Evolutionary conservation across 2,329 filamentous ascomycete genomes (phyloP), one percentile per base, ranked within the genome.

Genomic region (Periconia macrospinosa): DNA sequence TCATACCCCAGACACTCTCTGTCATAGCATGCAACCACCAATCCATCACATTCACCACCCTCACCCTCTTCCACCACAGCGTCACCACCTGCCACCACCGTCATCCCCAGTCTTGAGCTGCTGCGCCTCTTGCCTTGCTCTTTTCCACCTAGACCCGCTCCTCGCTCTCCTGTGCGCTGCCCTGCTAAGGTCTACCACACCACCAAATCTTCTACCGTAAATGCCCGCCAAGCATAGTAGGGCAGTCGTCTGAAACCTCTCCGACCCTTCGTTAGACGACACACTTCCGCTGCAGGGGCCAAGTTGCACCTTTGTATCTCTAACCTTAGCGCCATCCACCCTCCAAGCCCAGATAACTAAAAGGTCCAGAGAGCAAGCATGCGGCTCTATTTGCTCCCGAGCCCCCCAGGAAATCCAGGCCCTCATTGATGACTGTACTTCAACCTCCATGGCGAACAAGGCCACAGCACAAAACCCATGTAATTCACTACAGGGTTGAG

Each of bases 261-360:
- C n/a, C 47, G 49, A 56, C 49, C 49, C 58, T 49, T 58, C 56
- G 52, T 53, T 55, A 54, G 55, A 54, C 59, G 53, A 50, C 52
- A 52, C 45, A 37, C 51, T 45, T 55, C 52, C 57, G 54, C 61
- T 68, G 62, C 69, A 68, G 64, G 62, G 62, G 33, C 58, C 55
- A 52, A 53, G 66, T 71, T 72, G 67, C 67, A 72, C 58, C 54
- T 67, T 53, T 71, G 66, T 61, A 67, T 68, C 59, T 57, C 69
- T 68, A 68, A 66, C 68, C 68, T 64, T 72, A 71, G 70, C 60
- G 59, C 59, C 46, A 55, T 60, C 61, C 55, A 57, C 55, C 54
- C 61, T 6, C 5, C 33, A 37, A 13, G 15, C 33, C 33, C 33
- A 37, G 46, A 57, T 58, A 48, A 57, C 55, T 8, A 27, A 27